A percentile compares a stretch with the other conserved stretches of the same genome.
These are phyloP conservation scores for Byssothecium circinans DNA, from an alignment of 2,329 filamentous ascomycete genomes.

Conservation along the genomic window DNA sequence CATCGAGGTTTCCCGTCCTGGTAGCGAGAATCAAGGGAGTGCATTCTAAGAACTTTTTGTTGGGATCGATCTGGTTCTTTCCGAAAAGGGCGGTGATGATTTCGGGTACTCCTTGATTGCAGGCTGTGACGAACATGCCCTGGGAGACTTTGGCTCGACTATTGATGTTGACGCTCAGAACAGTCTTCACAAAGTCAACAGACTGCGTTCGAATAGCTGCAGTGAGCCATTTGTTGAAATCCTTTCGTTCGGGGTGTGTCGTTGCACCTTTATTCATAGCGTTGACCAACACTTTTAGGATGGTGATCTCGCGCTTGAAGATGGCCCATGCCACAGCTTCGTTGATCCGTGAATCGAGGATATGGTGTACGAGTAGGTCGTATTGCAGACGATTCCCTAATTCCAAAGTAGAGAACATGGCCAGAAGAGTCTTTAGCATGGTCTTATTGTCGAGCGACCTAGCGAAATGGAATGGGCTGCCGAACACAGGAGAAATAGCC, in stretches of 20 bases:
- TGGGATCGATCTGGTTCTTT: neutral
- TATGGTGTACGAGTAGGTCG: no score
- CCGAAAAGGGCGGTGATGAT: neutral
- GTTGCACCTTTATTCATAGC: neutral
- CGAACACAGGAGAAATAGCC: neutral
- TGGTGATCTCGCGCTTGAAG: neutral
- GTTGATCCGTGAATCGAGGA: neutral
- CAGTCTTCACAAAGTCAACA: neutral
- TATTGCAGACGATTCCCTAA: neutral
- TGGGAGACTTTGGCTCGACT: neutral
- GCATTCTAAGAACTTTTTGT: neutral
- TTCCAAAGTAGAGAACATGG: neutral
- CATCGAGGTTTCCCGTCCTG: neutral
- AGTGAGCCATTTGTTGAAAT: neutral
- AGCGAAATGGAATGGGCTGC: neutral
- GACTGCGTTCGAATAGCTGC: neutral
- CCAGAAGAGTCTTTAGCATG: neutral
- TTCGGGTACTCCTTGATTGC: neutral
- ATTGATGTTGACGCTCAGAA: neutral
- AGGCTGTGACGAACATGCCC: neutral
- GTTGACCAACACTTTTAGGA: neutral
- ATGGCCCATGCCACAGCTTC: neutral
- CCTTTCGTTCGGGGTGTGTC: neutral
- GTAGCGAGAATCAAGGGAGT: conserved; percentile 1
- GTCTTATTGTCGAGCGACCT: neutral